These are phyloP conservation scores for Metarhizium guizhouense DNA, from an alignment of 2,329 filamentous ascomycete genomes.

Conservation along the genomic window DNA sequence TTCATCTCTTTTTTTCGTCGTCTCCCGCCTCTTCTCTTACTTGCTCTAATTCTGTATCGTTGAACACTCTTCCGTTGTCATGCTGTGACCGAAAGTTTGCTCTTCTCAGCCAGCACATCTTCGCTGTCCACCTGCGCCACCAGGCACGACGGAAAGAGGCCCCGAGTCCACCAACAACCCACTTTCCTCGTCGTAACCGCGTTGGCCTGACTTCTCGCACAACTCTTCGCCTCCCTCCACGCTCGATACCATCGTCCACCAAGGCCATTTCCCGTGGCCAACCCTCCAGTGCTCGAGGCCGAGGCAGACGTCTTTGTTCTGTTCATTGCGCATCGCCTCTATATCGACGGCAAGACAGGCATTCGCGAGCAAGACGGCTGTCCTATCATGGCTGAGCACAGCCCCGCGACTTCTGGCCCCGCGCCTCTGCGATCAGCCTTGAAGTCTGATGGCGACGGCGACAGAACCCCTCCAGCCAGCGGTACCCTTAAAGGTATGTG, in stretches of 20 bases:
- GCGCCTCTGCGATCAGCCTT: constrained; percentile 32
- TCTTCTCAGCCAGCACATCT: not conserved
- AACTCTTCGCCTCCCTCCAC: not conserved
- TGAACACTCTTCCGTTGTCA: too few relatives aligned
- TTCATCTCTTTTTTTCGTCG: not conserved
- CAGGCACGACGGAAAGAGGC: not conserved
- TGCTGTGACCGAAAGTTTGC: not conserved
- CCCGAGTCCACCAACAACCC: not conserved
- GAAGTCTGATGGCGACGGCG: constrained; percentile 33
- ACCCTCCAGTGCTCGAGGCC: not conserved
- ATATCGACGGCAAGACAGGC: not conserved
- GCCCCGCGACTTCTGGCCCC: constrained; percentile 13
- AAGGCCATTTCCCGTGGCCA: not conserved
- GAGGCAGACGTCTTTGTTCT: not conserved
- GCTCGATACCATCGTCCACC: not conserved
- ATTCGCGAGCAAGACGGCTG: not conserved
- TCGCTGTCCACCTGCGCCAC: not conserved
- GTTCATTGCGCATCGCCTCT: not conserved
- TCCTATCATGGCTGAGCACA: constrained; percentile 18
- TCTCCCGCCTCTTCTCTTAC: not conserved
- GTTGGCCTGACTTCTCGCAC: too few relatives aligned
- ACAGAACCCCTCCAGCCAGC: constrained; percentile 26
- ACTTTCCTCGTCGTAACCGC: not conserved
- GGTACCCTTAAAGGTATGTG: constrained; percentile 33
- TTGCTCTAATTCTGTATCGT: not conserved